Base-by-base conservation (phyloP, 495 filamentous ascomycete genomes). In the Lophium mytilinum region DNA sequence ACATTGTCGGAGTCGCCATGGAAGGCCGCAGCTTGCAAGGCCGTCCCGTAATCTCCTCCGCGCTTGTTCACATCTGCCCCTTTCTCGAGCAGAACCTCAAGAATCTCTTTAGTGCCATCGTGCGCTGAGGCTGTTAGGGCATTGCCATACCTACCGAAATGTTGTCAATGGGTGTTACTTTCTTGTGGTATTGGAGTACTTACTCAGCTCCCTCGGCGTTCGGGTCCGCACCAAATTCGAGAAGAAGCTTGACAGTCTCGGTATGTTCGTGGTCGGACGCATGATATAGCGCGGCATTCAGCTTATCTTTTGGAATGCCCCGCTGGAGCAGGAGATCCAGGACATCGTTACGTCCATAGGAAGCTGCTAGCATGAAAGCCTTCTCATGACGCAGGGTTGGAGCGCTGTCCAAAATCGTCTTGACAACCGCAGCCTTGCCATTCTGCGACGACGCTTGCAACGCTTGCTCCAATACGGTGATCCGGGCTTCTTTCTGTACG, bases 11-110 rank as follows among this genome's bases (percentile, higher is more conserved):
- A 45, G 46, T 56, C 53, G 14, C 54, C 56, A 41, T 14, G 14
- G 9, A 37, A 43, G 7, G 59, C 60, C 6, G 65, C 65, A 1
- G 52, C 53, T 46, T 68, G 63, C 5, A 68, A 50, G 0, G 65
- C 59, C 9, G 43, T 55, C 5, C 65, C 63, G 19, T 55, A 65
- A 14, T 58, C 37, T 7, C 61, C 64, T 35, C 49, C 57, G 21
- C 21, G 58, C 14, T 53, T 50, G 33, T 62, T 65, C 15, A 59
- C 58, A 48, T 65, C 51, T 3, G 62, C 62, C 14, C 55, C 55
- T 34, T 46, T 37, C 1, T 65, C 51, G 8, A 65, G 33, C n/a
- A 65, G 50, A 9, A 34, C 34, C 15, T 47, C 34, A 36, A 59
- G 14, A 10, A 62, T 56, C 30, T 40, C 37, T n/a, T 30, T 35